These are phyloP conservation scores for Vigna trinervia DNA, from an alignment of 306 rosid genomes.

Conservation along the genomic window DNA sequence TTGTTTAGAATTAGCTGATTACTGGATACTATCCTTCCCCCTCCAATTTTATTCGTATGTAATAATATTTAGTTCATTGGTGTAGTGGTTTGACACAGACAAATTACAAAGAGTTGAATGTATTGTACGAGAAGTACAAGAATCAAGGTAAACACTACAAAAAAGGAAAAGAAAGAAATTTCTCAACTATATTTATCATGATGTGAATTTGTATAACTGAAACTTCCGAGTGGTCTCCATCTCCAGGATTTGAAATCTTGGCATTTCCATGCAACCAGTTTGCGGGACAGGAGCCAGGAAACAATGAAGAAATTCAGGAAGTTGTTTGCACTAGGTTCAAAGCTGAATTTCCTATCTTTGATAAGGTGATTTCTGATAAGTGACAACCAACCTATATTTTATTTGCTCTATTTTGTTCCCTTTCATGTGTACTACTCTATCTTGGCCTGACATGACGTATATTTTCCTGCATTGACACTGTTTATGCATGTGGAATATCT, in stretches of 20 bases:
- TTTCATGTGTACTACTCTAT: conserved; percentile 17
- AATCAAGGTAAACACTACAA: conserved; percentile 59
- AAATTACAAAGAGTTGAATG: conserved; percentile 85
- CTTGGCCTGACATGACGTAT: conserved; percentile 12
- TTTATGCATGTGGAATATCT: not conserved
- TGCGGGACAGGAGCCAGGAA: conserved; percentile 87
- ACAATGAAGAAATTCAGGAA: conserved; percentile 78
- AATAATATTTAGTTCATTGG: conserved; percentile 24
- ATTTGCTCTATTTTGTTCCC: conserved; percentile 1
- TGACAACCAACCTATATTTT: not conserved
- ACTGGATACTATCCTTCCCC: not conserved
- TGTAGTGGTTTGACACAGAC: conserved; percentile 88
- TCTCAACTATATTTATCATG: conserved; percentile 11
- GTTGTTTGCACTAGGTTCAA: conserved; percentile 78
- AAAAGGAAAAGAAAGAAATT: not conserved
- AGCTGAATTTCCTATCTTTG: conserved; percentile 89
- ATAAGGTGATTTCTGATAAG: conserved; percentile 67
- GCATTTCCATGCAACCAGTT: conserved; percentile 99
- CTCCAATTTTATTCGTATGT: not conserved
- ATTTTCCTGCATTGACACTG: not conserved
- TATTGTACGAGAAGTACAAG: conserved; percentile 78
- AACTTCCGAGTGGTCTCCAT: conserved; percentile 2
- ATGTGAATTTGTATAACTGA: conserved; percentile 7
- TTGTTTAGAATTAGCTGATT: conserved; percentile 26
- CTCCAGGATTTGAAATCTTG: conserved; percentile 80